A percentile compares a stretch with the other conserved stretches of the same genome.
Evolutionary conservation across 1,284 basidiomycete species (phyloP).

Genomic region (Quambalaria eucalypti): DNA sequence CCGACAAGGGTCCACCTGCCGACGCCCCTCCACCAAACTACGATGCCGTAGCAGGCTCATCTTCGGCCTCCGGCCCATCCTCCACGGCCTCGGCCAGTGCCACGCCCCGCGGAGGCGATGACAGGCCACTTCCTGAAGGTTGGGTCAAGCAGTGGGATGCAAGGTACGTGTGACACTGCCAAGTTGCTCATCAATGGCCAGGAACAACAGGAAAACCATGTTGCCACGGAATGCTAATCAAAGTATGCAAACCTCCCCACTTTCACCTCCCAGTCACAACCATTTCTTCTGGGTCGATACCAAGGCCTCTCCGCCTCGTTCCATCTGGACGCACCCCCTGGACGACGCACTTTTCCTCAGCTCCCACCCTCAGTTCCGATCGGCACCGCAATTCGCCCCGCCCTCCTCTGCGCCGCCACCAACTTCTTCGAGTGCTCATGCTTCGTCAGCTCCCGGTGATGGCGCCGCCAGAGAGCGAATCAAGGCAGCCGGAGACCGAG

Average conservation of each 20-base stretch:
- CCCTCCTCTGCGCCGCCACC: not conserved
- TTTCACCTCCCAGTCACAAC: not conserved
- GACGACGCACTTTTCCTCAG: constrained; percentile 15
- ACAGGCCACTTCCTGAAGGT: constrained; percentile 22
- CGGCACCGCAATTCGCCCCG: not conserved
- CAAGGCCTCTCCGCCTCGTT: constrained; percentile 31
- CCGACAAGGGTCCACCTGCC: not conserved
- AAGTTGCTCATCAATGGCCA: not conserved
- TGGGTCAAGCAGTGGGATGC: constrained; percentile 42
- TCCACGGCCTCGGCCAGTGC: not conserved
- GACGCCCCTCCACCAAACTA: not conserved
- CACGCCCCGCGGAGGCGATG: not conserved
- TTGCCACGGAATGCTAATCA: not conserved
- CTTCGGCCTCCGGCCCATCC: not conserved
- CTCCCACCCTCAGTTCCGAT: not conserved
- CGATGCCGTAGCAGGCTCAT: not conserved
- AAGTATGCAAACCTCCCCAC: not conserved
- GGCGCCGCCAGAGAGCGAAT: not conserved
- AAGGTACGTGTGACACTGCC: not conserved
- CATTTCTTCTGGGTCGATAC: constrained; percentile 39
- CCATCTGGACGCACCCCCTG: constrained; percentile 42
- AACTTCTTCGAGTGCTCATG: not conserved
- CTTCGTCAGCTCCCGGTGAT: not conserved
- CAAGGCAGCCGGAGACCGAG: not conserved
- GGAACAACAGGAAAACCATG: no score